A percentile compares a stretch with the other conserved stretches of the same genome.
Evolutionary conservation across 371 early-diverging fungal genomes (phyloP).

Genomic region (Rhizopus microsporus): DNA sequence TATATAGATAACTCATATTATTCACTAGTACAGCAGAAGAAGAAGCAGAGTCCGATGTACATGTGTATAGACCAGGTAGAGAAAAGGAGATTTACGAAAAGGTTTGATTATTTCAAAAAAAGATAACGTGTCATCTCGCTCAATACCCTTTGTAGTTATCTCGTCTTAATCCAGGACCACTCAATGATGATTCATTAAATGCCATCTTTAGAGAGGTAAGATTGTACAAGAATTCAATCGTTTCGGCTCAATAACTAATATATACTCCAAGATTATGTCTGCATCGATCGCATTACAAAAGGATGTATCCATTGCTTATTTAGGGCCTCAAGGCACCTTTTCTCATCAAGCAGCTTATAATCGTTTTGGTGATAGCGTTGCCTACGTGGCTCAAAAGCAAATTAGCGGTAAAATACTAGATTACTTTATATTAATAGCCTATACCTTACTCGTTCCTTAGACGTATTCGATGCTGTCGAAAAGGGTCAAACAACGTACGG

Average conservation of each 20-base stretch:
- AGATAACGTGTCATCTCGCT: neutral
- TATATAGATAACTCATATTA: neutral
- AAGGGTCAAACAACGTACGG: constrained; percentile 82
- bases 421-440: neutral
- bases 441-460: constrained; percentile 21
- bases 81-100: constrained; percentile 69
- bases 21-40: constrained; percentile 20
- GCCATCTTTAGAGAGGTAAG: constrained; percentile 83
- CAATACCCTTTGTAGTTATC: constrained; percentile 47
- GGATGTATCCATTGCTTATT: constrained; percentile 80
- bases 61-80: constrained; percentile 68
- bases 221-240: neutral
- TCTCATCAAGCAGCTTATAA: constrained; percentile 88
- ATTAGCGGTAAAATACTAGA: constrained; percentile 46
- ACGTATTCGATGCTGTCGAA: constrained; percentile 83
- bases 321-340: constrained; percentile 94
- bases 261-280: constrained; percentile 71
- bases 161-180: constrained; percentile 78
- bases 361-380: constrained; percentile 80
- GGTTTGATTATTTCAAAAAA: constrained; percentile 29
- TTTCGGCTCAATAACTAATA: constrained; percentile 1
- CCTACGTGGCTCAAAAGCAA: constrained; percentile 68
- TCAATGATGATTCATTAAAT: constrained; percentile 72
- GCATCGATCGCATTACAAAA: constrained; percentile 86
- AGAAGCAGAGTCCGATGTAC: constrained; percentile 40